phyloP scores from a whole-genome alignment of 192 early-diverging fungal genomes.

The Gaertneriomyces sp. region DNA sequence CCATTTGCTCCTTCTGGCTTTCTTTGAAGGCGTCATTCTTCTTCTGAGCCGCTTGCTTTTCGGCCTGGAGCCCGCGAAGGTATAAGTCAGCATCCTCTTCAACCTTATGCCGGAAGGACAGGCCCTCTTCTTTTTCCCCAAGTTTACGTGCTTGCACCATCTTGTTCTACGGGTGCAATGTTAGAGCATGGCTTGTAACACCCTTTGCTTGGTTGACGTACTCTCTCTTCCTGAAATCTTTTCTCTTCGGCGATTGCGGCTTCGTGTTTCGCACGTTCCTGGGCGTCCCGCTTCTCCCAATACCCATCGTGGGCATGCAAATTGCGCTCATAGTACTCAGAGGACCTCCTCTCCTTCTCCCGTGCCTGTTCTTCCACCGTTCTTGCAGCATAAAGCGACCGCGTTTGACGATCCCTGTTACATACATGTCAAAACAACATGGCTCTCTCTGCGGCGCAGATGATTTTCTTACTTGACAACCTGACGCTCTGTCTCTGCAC shows the following conservation, averaged over 20 bases:
- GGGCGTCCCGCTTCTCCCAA: slow-evolving; percentile 14
- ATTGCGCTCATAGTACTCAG: slow-evolving; percentile 7
- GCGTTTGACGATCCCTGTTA: slow-evolving; percentile 10
- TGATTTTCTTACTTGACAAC: slow-evolving; percentile 7
- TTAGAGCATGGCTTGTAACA: neutral
- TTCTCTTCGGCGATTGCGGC: neutral
- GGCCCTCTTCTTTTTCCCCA: slow-evolving; percentile 10
- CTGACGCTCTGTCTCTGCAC: slow-evolving; percentile 23
- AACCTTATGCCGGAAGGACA: neutral
- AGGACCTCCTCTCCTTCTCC: neutral
- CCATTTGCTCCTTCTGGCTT: slow-evolving; percentile 23
- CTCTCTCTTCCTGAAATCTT: slow-evolving; percentile 2
- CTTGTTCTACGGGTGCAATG: neutral
- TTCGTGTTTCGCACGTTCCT: slow-evolving; percentile 2
- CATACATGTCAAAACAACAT: neutral
- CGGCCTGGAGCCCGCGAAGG: neutral
- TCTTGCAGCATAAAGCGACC: neutral
- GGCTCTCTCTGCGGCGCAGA: neutral
- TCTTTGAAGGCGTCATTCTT: slow-evolving; percentile 11
- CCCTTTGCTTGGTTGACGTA: neutral
- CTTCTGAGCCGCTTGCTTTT: neutral
- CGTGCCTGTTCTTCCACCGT: slow-evolving; percentile 8
- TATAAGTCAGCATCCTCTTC: slow-evolving; percentile 9
- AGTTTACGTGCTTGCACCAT: neutral
- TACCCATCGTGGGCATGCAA: slow-evolving; percentile 14